Base-by-base conservation (phyloP, 140 eudicot genomes). In the Senecio squalidus region DNA sequence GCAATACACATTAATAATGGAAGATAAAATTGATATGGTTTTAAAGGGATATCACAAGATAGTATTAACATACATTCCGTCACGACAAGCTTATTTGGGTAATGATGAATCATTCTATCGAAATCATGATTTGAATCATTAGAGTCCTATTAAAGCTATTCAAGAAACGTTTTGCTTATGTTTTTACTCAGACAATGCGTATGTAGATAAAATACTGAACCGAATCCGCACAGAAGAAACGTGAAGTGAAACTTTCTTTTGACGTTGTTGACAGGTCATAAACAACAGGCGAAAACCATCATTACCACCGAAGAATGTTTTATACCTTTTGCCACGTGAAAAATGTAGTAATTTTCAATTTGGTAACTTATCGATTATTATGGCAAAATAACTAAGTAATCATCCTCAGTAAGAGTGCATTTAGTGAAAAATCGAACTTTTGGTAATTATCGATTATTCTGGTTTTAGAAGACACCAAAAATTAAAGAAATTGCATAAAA, bases 81-180 rank as follows among this genome's bases (percentile, higher is more conserved):
- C 49, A 62, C 27, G 58, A 6, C 26, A 70, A 41, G 24, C 64
- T 70, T 54, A 44, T 62, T 50, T 51, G 41, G 56, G 52, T 43
- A 61, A 70, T 22, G 22, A 22, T 28, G 21, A 38, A 29, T 40
- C 27, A 29, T 61, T 46, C 27, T 6, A 57, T 23, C n/a, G 5
- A 14, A 57, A 58, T 30, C 50, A 53, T 53, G 33, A 62, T 60
- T 18, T 20, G 26, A 9, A 15, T 5, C 26, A 14, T 14, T 50
- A 15, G n/a, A 61, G 5, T 43, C 21, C 18, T 28, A 15, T 10
- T 40, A 30, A 22, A 51, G 40, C 9, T 40, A 34, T 41, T 21
- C 23, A 39, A 26, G 53, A 60, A 29, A 40, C 62, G 46, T 39
- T 51, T 60, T 36, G 16, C 13, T 64, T 24, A 60, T n/a, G 47